Conservation (phyloP, 495 filamentous ascomycete species). For the Aspergillus panamensis region DNA sequence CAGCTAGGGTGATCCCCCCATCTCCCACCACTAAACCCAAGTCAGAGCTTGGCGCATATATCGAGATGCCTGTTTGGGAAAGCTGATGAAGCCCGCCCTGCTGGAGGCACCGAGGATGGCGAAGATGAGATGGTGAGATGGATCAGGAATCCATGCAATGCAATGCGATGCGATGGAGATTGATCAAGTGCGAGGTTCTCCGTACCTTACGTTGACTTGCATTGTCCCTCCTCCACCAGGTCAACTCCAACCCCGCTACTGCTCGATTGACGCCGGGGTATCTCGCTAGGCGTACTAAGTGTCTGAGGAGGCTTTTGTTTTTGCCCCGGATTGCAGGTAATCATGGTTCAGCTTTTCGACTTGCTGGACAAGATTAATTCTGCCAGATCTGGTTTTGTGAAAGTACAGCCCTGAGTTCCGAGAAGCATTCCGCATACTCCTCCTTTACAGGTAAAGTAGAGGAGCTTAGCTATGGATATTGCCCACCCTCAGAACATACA, state of each 20-base stretch:
- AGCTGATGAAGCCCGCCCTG: neutral
- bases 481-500: too few species aligned
- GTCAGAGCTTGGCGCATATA: constrained; percentile 20
- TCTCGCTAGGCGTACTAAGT: neutral
- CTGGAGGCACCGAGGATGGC: constrained; percentile 10
- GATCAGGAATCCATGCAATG: constrained; percentile 6
- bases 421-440: too few species aligned
- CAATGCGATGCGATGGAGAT: constrained; percentile 8
- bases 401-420: too few species aligned
- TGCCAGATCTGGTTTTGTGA: too few species aligned
- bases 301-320: neutral
- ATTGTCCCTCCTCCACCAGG: constrained; percentile 1
- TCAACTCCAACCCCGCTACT: neutral
- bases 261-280: neutral
- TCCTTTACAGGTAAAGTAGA: too few species aligned
- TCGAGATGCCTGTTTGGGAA: constrained; percentile 20
- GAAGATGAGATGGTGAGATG: constrained; percentile 2
- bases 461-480: too few species aligned
- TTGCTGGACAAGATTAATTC: too few species aligned
- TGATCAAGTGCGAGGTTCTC: constrained; percentile 11
- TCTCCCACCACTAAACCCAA: constrained; percentile 18
- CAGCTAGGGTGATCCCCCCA: constrained; percentile 15
- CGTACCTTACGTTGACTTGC: constrained; percentile 19
- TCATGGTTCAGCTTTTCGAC: too few species aligned
- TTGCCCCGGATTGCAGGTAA: neutral